Evolutionary conservation across 2,329 filamentous ascomycete genomes (phyloP).

Genomic region (Microdochium nivale): DNA sequence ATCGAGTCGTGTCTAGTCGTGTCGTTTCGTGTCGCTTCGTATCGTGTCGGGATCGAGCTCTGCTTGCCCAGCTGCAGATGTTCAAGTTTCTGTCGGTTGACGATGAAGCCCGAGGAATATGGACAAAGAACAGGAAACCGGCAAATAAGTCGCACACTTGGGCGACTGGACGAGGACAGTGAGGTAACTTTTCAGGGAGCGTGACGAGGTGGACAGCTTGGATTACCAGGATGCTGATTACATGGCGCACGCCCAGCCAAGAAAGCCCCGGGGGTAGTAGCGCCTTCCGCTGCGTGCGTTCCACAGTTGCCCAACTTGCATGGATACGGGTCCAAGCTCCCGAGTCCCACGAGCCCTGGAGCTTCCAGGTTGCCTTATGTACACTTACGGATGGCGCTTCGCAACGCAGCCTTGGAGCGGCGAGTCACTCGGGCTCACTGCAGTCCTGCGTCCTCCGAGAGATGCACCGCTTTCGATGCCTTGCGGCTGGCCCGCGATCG

Average conservation of each 20-base stretch:
- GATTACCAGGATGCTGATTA: conserved; percentile 25
- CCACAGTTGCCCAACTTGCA: too few species aligned
- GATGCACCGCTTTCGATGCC: too few species aligned
- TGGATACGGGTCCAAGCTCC: neutral
- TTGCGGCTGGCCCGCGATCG: too few species aligned
- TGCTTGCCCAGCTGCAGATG: neutral
- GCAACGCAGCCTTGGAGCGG: too few species aligned
- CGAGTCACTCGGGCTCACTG: too few species aligned
- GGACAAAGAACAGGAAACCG: neutral
- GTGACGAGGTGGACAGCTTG: neutral
- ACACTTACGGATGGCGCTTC: too few species aligned
- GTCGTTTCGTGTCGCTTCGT: too few species aligned
- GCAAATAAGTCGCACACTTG: neutral
- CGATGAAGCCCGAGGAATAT: too few species aligned
- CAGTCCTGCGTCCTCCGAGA: too few species aligned
- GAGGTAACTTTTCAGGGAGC: neutral
- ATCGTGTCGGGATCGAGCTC: neutral
- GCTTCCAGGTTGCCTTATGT: too few species aligned
- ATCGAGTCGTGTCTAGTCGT: too few species aligned
- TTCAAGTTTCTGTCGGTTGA: too few species aligned
- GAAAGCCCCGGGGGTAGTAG: neutral
- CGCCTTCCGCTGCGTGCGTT: neutral
- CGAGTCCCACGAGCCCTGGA: neutral
- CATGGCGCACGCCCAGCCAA: neutral
- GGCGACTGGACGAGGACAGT: neutral